Evolutionary conservation across 1,284 basidiomycete genomes (phyloP).

Genomic region (Neotropicomus parvogracilis): DNA sequence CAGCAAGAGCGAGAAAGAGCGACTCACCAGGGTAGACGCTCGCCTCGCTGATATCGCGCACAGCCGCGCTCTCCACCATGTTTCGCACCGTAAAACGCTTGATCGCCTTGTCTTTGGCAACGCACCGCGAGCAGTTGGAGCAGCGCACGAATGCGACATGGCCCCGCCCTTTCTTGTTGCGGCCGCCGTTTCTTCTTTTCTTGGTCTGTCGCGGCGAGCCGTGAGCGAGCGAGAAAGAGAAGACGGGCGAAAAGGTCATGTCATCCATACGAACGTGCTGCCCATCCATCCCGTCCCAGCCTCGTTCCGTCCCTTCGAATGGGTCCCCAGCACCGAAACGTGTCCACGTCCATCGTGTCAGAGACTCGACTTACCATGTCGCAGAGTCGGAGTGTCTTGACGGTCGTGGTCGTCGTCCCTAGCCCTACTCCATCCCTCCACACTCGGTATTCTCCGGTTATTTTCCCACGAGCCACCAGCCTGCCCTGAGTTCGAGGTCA

Average conservation of each 20-base stretch:
- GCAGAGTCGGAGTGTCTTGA: constrained; percentile 21
- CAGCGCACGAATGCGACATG: constrained; percentile 93
- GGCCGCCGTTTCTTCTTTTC: constrained; percentile 98
- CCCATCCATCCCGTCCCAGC: constrained; percentile 14
- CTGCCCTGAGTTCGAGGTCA: constrained; percentile 28
- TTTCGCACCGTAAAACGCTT: constrained; percentile 99
- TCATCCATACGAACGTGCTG: neutral
- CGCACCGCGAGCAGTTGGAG: constrained; percentile 96
- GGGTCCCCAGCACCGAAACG: constrained; percentile 1
- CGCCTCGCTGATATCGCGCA: constrained; percentile 96
- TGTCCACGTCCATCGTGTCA: neutral
- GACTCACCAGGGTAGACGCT: constrained; percentile 87
- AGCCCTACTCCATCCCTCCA: neutral
- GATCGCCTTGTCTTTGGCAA: constrained; percentile 99
- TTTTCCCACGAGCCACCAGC: constrained; percentile 22
- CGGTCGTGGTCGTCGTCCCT: constrained; percentile 20
- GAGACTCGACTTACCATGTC: constrained; percentile 30
- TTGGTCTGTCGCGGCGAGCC: constrained; percentile 66
- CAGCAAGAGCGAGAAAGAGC: no score
- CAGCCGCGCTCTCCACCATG: constrained; percentile 99
- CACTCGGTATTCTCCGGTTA: constrained; percentile 20
- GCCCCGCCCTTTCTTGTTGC: constrained; percentile 98
- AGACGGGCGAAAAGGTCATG: neutral
- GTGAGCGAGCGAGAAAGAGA: neutral
- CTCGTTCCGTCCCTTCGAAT: neutral